Conservation (phyloP, 306 rosid species). For the Macrotyloma uniflorum region DNA sequence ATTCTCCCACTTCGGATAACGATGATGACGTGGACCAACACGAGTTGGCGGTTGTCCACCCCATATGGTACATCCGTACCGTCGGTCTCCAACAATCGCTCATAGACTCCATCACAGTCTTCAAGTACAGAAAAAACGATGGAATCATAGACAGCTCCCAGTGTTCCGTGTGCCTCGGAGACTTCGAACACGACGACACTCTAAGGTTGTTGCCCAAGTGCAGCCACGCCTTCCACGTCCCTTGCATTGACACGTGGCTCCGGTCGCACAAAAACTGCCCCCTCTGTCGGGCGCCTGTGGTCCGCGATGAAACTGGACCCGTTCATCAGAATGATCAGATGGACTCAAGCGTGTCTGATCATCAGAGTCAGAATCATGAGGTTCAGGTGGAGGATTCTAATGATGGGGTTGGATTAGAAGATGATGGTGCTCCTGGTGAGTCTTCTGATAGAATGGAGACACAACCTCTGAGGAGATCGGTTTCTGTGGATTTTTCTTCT, state of each 20-base stretch:
- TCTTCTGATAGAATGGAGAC: not conserved
- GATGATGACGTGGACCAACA: constrained; percentile 41
- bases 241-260: constrained; percentile 54
- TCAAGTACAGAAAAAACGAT: constrained; percentile 56
- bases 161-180: constrained; percentile 80
- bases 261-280: constrained; percentile 48
- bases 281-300: constrained; percentile 53
- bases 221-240: constrained; percentile 59
- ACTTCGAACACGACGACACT: constrained; percentile 67
- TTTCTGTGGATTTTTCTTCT: constrained; percentile 50
- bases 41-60: constrained; percentile 48
- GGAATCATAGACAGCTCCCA: constrained; percentile 69
- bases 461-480: constrained; percentile 49
- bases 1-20: not conserved
- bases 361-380: constrained; percentile 28
- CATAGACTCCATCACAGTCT: constrained; percentile 68
- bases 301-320: constrained; percentile 11
- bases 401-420: constrained; percentile 32
- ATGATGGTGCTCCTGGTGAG: constrained; percentile 22
- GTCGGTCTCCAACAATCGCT: constrained; percentile 65
- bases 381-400: constrained; percentile 31
- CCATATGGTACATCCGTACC: constrained; percentile 62
- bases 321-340: constrained; percentile 14
- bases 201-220: constrained; percentile 79
- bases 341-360: constrained; percentile 15